Base-by-base conservation (phyloP, 306 rosid genomes). In the Castanopsis chinensis region DNA sequence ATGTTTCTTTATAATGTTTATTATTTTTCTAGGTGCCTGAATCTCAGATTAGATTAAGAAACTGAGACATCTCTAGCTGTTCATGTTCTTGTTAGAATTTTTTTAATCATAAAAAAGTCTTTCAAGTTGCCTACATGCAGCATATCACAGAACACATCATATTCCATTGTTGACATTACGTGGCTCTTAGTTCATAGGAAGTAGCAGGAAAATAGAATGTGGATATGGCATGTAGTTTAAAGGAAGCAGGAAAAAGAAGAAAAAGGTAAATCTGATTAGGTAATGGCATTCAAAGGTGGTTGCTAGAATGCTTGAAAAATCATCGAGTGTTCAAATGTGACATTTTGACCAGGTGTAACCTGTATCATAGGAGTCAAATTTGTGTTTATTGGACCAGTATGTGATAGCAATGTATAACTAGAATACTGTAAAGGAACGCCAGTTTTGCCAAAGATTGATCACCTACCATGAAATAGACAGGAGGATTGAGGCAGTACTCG, bases 391-490 rank as follows among this genome's bases (percentile, higher is more conserved):
- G 17, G 15, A 49, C 2, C 15, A 10, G 53, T 12, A 49, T 69
- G 33, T 43, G 21, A 63, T 49, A 53, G 75, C 13, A 11, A 61
- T 25, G 41, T 58, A 59, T 76, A 71, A 83, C 69, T 57, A 72
- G 78, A 25, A 32, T 17, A 57, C 60, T 30, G 67, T 59, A 83
- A 80, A 75, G 84, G 7, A 83, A 77, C 20, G 74, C 58, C 27
- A 59, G 60, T 73, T 61, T 30, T 28, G 28, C 57, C 59, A 73
- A 61, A 80, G 76, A 76, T 81, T 69, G 86, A 79, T 14, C n/a
- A 86, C 94, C 35, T 85, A 95, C 99, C 99, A 95, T 77, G 98
- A 92, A 41, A 92, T 71, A 74, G 74, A 72, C 64, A 88, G 76
- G 79, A 92, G 94, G 82, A 76, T 28, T 84, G 69, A 84, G 53